Base-by-base conservation (phyloP, 2,329 filamentous ascomycete genomes). In the Paecilomyces formosus region DNA sequence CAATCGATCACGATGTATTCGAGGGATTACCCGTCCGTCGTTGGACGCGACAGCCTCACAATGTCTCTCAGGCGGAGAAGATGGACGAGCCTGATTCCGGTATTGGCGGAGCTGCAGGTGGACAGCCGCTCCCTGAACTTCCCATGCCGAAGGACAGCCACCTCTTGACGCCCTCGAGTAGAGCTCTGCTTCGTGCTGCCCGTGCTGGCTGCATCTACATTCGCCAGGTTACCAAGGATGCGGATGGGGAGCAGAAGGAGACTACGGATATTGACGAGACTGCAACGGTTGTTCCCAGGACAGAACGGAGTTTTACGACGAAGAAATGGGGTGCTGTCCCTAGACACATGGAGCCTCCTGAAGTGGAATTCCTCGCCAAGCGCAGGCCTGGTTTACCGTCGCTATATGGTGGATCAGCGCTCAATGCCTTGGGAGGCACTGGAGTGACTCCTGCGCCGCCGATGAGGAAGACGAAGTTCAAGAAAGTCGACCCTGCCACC, bases 91-190 rank as follows among this genome's bases (percentile, higher is more conserved):
- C 68, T 2, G 68, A 73, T 31, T 62, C 71, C 7, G 57, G 65
- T 3, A 63, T 68, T 12, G 62, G 69, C 53, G 65, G 67, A 8
- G 65, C 68, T 11, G 64, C 59, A 31, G 66, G 65, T 55, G 67
- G 66, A 28, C 65, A 68, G 30, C 63, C 63, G 6, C 80, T 77
- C 84, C 87, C 86, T 54, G 92, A 96, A 69, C 82, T 91, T 18
- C 87, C 90, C 52, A 93, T 97, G 90, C 93, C 93, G 45, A 89
- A 89, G 66, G 93, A 96, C 71, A 89, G 85, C 30, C 83, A 88
- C 59, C 80, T 96, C 31, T 79, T 97, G 9, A 84, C 89, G 0
- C 83, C 87, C 1, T 88, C 92, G 71, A 93, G 88, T 56, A 89
- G 94, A 68, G 89, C 92, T 63, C 81, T 97, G 4, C 80, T 97